Percentiles rank a stretch among this genome's conserved stretches.
Evolutionary conservation across 495 filamentous ascomycete species (phyloP).

Genomic region (Elaphomyces granulatus): DNA sequence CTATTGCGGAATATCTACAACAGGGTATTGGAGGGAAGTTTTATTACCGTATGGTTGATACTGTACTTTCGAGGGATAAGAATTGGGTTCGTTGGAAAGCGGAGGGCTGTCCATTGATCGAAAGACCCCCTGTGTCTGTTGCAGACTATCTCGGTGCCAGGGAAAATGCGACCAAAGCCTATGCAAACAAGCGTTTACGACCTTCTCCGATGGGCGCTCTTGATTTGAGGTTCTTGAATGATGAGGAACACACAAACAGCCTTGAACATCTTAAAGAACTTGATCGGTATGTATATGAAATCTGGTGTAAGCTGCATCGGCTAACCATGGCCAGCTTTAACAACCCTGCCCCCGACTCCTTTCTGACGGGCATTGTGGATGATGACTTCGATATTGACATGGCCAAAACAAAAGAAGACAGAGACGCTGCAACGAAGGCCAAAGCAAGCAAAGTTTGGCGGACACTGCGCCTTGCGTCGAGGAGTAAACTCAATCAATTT

Average conservation of each 20-base stretch:
- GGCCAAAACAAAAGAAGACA: conserved; percentile 55
- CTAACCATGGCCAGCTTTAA: conserved; percentile 23
- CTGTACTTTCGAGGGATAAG: conserved; percentile 84
- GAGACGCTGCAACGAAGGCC: conserved; percentile 44
- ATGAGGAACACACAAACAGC: conserved; percentile 37
- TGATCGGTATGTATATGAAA: conserved; percentile 29
- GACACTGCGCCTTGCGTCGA: conserved; percentile 62
- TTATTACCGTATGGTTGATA: conserved; percentile 93
- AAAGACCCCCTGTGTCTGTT: conserved; percentile 51
- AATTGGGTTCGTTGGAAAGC: conserved; percentile 98
- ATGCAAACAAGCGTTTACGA: conserved; percentile 50
- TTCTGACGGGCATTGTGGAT: conserved; percentile 46
- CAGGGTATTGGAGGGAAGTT: conserved; percentile 59
- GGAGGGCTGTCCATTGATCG: conserved; percentile 78
- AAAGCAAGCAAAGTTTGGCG: conserved; percentile 85
- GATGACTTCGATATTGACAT: conserved; percentile 75
- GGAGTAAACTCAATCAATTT: conserved; percentile 55
- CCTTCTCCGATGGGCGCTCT: conserved; percentile 54
- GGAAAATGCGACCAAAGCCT: conserved; percentile 44
- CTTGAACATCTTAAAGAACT: conserved; percentile 44
- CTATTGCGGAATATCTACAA: conserved; percentile 66
- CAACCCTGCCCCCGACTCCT: conserved; percentile 40
- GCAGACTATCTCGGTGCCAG: conserved; percentile 52
- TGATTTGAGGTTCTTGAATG: conserved; percentile 61
- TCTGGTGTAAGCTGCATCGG: neutral